Conservation (phyloP, 495 filamentous ascomycete species). For the Xylaria longipes region DNA sequence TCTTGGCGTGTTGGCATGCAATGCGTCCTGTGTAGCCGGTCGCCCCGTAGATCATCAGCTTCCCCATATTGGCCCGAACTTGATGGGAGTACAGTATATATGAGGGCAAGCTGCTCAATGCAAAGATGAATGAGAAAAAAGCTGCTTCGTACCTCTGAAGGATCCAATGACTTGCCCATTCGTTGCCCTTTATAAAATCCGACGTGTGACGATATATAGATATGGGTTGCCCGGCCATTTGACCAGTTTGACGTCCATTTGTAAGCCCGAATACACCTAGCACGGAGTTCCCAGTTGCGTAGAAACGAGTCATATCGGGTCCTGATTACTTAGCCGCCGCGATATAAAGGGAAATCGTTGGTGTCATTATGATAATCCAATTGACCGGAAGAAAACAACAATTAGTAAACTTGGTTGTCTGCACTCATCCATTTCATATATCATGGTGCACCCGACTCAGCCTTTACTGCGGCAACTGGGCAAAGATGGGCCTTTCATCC, state of each 20-base stretch:
- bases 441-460: neutral
- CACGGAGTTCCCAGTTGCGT: constrained; percentile 2
- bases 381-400: neutral
- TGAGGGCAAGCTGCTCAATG: neutral
- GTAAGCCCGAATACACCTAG: neutral
- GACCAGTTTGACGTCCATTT: neutral
- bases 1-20: constrained; percentile 16
- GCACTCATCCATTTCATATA: neutral
- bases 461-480: neutral
- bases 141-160: neutral
- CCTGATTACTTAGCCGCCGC: neutral
- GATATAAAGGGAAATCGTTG: neutral
- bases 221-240: neutral
- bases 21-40: constrained; percentile 21
- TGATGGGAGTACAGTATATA: no score
- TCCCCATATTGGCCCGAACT: constrained; percentile 8
- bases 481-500: neutral
- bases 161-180: neutral
- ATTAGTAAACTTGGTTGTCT: neutral
- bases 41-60: constrained; percentile 24
- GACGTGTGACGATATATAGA: neutral
- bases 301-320: neutral
- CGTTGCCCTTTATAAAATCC: neutral
- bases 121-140: neutral
- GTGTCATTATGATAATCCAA: neutral